Evolutionary conservation across 2,329 filamentous ascomycete species (phyloP), one percentile per base, ranked within the genome.

Genomic region (Fusarium albosuccineum): DNA sequence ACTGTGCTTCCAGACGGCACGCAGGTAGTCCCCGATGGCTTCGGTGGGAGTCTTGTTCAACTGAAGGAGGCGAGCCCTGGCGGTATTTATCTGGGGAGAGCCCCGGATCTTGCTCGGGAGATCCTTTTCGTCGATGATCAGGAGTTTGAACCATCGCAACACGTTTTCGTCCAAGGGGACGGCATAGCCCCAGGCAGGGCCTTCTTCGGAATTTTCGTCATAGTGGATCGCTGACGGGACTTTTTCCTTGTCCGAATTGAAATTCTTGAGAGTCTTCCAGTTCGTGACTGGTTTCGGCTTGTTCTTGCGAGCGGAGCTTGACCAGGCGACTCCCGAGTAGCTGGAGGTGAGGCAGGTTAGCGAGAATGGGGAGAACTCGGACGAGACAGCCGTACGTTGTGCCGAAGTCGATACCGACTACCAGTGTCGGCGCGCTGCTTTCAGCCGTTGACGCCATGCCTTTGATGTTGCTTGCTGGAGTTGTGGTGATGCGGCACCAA

Each of bases 101-200:
- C 56, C 9, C 5, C 58, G 60, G 0, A 82, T 40, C 0, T 75
- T 63, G 0, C 8, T 48, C 0, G 71, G 69, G 0, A 82, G 55
- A 40, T 82, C 79, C 0, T 69, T 50, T 2, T 77, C 68, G 4
- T 82, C 75, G 1, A 83, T 36, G 0, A 84, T 70, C 2, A 82
- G 65, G 0, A 83, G 73, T 54, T 83, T 83, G 71, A 83, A 82
- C 81, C 81, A 83, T 1, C 71, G 64, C 1, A 81, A 8, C 0
- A 76, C 52, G 1, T 74, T 59, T 0, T 63, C 54, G 4, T 74
- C 59, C 0, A 50, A 5, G 0, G 76, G 70, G 1, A 80, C 71
- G 1, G 60, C 66, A 16, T 78, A 80, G 0, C 81, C 80, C 77
- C 80, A 82, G 1, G 30, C 42, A 0, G 42, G 36, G 3, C 62